Evolutionary conservation across 192 early-diverging fungal genomes (phyloP), one percentile per base, ranked within the genome.

Genomic region (Entomortierella lignicola): DNA sequence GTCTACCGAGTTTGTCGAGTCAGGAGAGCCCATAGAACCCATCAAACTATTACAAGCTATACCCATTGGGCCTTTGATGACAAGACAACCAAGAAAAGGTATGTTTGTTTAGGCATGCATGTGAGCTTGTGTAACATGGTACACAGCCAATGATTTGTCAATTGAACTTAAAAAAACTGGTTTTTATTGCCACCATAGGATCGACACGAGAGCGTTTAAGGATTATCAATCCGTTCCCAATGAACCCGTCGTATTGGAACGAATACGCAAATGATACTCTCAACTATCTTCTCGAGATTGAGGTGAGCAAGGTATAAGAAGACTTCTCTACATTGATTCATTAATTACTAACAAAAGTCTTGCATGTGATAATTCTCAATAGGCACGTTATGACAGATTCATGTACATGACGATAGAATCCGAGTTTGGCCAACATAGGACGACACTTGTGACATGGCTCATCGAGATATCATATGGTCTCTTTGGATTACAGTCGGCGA

Each of bases 181-280:
- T n/a, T 54, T 34, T n/a, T 32, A 21, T 68, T 32, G 13, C 18
- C n/a, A 17, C 18, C 37, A 11, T 15, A 77, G 72, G 51, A 27
- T 31, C 53, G 25, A 29, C 34, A 1, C 72, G 72, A 17, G 60
- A 43, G 55, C 64, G 62, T 21, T 48, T 79, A 17, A 43, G n/a
- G 1, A 63, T 70, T 32, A 12, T 55, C 2, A 43, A 51, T 43
- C 55, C 67, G 0, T 79, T 79, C 32, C 75, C 75, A 8, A 59
- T 58, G 47, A 63, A 51, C 21, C 55, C 48, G 0, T 58, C 39
- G 12, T 79, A 79, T 32, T 79, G 75, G 75, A 32, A 69, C 21
- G 75, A 79, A 43, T 79, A 79, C 23, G 30, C 61, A 42, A 74
- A 66, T n/a, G 79, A 68, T 65, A 80, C 58, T 48, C 71, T 80